Base-by-base conservation (phyloP, 192 early-diverging fungal species). In the Thoreauomyces humboldtii region DNA sequence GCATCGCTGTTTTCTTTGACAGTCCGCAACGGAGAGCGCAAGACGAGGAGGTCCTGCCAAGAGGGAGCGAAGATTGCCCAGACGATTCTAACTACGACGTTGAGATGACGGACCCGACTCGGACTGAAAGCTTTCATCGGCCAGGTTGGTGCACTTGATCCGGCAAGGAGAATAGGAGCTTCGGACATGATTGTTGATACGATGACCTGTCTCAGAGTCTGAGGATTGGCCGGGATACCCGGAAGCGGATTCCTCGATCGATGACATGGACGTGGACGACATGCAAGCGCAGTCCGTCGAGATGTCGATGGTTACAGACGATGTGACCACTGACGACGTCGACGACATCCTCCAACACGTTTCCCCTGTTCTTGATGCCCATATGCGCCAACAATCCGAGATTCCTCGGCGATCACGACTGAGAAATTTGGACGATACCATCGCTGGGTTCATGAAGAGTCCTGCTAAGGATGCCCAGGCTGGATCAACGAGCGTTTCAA, bases 1-100 rank as follows among this genome's bases (percentile, higher is more conserved):
- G 63, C 34, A 65, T 65, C 34, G 50, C 63, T n/a, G 63, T 19
- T 0, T 56, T 65, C 42, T 65, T 65, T 53, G 34, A 51, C 34
- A 44, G 38, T 1, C 35, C 61, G 4, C 25, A 44, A 52, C 17
- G 19, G 3, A 52, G 27, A 2, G 27, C 50, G 50, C 50, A 52
- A 52, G 19, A 52, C 32, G 21, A 29, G 27, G 50, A 32, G 3
- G 17, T 57, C 17, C 32, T n/a, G 32, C n/a, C 32, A 15, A 7
- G 33, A 31, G 35, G 33, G 1, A n/a, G 17, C 34, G 33, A 19
- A 21, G 46, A 48, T 9, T 31, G 44, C 22, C 17, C 50, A 21
- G 22, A 24, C 28, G 50, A 52, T 25, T 14, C 14, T 24, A 27
- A 61, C 59, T 25, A 41, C 5, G 59, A 61, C 27, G 14, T 61